Base-by-base conservation (phyloP, 2,329 filamentous ascomycete species). In the Aspergillus caelatus region DNA sequence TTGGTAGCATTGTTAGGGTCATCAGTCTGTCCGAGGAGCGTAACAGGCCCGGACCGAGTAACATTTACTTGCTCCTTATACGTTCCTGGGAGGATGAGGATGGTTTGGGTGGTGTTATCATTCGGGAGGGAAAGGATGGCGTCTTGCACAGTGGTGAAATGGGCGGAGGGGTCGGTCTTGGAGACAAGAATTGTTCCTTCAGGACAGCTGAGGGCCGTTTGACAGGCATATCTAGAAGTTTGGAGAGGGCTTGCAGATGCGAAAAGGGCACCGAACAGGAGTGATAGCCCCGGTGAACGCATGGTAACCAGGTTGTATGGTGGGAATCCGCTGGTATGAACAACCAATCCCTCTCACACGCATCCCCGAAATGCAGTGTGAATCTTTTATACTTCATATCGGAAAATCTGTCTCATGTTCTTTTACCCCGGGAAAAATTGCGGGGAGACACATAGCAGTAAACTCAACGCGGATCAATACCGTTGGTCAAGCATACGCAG, bases 51-150 rank as follows among this genome's bases (percentile, higher is more conserved):
- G 1, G 79, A 74, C 1, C 88, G 86, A 4, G 88, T 90, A 63
- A 90, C 80, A 67, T 91, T 91, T 64, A 91, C 76, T 74, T 89
- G 87, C 70, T 90, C 88, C 1, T 79, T 84, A 69, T 90, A 90
- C 63, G 81, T 82, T 0, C 88, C 88, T 0, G 86, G 80, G 0
- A 84, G 82, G 53, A 90, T 83, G 14, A 90, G 81, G 67, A 91
- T 89, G 21, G 82, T 82, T 62, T 84, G 79, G 0, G 82, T 71
- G 7, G 76, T 76, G 19, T 78, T 80, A 68, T 84, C 76, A 56
- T 81, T 73, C 0, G 81, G 80, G 4, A 85, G 72, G 50, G 81
- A 81, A 12, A 79, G 70, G 39, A 85, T 78, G 23, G 83, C 83
- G 3, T 78, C 78, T 72, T 85, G 83, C 39, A 85, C 76, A 14